Evolutionary conservation across 2,329 filamentous ascomycete species (phyloP), one percentile per base, ranked within the genome.

Genomic region (Mycosphaerella arachidis): DNA sequence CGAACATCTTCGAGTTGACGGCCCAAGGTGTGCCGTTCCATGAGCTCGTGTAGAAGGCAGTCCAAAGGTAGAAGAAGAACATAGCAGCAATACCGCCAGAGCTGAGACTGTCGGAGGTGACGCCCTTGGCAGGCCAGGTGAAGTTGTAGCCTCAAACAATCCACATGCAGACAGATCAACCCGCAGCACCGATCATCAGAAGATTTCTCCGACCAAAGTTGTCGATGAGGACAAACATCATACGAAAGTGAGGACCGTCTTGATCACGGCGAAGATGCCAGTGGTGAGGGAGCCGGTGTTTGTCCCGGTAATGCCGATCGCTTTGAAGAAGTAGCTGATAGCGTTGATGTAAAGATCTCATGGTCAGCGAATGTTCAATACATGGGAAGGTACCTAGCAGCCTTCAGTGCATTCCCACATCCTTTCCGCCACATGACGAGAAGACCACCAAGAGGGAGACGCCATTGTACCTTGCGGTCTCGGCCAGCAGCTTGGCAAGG

Each of bases 351-450:
- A n/a, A n/a, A n/a, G n/a, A n/a, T n/a, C n/a, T n/a, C n/a, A n/a
- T n/a, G n/a, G 20, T 46, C 13, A 46, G 43, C 43, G 6, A 18
- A n/a, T 24, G 43, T 46, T 24, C 20, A 46, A 46, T 6, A 46
- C 6, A 6, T n/a, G n/a, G 16, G 31, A 33, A 6, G 31, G 10
- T 33, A 10, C 31, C 31, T 6, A 6, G 6, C 6, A 33, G 6
- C 31, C 31, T 33, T 33, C 31, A 10, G 10, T 10, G n/a, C 43
- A 18, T 91, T 2, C 89, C 89, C 3, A 78, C n/a, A 81, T 53
- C 86, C 86, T 67, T 93, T 93, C 74, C 93, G 90, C 81, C 86
- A 91, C 56, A 92, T 77, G 79, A 92, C 92, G 20, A 93, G 80
- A 68, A 89, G 83, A 57, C 83, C 83, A 51, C 89, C 89, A 10